Base-by-base conservation (phyloP, 306 rosid genomes). In the Parietaria judaica region DNA sequence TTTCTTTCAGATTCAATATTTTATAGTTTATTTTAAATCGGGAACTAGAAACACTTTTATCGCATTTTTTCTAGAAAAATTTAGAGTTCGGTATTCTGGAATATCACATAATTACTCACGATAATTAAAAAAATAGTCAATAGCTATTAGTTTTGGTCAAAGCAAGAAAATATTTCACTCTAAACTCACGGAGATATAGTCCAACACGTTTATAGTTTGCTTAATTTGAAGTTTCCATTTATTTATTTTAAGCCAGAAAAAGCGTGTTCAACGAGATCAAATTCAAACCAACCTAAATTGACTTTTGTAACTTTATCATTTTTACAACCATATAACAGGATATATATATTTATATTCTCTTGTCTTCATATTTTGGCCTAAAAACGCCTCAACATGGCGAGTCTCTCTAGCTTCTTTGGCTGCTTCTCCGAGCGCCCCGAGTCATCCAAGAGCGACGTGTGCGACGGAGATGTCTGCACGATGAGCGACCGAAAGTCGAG, bases 401-500 rank as follows among this genome's bases (percentile, higher is more conserved):
- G 76, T 61, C 51, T 82, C n/a, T 72, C 87, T 66, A 74, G 50
- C 80, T 52, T 84, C 38, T 80, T 82, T 56, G 38, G 84, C 6
- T 81, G 90, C 78, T 87, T 80, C 71, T 78, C 82, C 14, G 84
- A 79, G 12, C n/a, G 48, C 41, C 11, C 13, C 2, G 43, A 62
- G 4, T 16, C 72, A 6, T 54, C 72, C 4, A 76, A 80, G 43
- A 60, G 61, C 36, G 79, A 62, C 59, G 46, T 64, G 37, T 88
- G 96, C 67, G 69, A 83, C 35, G 89, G 87, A 6, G 75, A 84
- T 69, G 84, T 70, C 55, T 84, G 96, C 63, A 73, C 78, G 63
- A 73, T 84, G 0, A 80, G 62, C 45, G 46, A 60, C 11, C 71
- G 55, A 41, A 55, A 62, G 14, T 41, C 37, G 8, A 8, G 23